These are phyloP conservation scores for Lolium multiflorum DNA, from an alignment of 176 grass and related monocot genomes.

Conservation along the genomic window DNA sequence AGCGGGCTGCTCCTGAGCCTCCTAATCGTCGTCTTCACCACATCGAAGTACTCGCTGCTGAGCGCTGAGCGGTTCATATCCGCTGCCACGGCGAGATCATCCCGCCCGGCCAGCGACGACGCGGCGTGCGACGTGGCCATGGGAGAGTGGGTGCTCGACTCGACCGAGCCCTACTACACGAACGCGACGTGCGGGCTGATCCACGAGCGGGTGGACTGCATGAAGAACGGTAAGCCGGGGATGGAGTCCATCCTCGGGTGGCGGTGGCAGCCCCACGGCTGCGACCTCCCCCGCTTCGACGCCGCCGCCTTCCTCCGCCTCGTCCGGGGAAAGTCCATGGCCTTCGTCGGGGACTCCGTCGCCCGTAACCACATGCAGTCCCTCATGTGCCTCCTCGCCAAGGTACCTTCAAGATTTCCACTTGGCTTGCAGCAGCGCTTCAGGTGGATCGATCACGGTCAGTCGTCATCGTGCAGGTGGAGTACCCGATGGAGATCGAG, in stretches of 20 bases:
- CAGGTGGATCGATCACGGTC: no score
- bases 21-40: no score
- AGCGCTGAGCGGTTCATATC: no score
- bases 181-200: constrained; percentile 67
- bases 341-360: constrained; percentile 74
- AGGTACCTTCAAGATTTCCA: background rate
- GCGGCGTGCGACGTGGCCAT: constrained; percentile 48
- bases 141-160: constrained; percentile 56
- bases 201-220: constrained; percentile 73
- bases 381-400: constrained; percentile 65
- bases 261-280: constrained; percentile 64
- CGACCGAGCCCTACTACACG: constrained; percentile 60
- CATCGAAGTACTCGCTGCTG: no score
- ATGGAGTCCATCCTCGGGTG: constrained; percentile 57
- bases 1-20: no score
- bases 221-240: constrained; percentile 66
- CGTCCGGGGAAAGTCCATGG: constrained; percentile 58
- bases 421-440: background rate
- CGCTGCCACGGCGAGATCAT: no score
- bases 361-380: constrained; percentile 80
- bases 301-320: constrained; percentile 53
- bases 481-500: constrained; percentile 40
- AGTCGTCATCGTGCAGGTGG: constrained; percentile 26
- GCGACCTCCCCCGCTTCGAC: constrained; percentile 72
- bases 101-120: no score